A percentile compares a stretch with the other conserved stretches of the same genome.
Conservation (phyloP, 1,139 yeast species). For the Debaryomyces nepalensis region DNA sequence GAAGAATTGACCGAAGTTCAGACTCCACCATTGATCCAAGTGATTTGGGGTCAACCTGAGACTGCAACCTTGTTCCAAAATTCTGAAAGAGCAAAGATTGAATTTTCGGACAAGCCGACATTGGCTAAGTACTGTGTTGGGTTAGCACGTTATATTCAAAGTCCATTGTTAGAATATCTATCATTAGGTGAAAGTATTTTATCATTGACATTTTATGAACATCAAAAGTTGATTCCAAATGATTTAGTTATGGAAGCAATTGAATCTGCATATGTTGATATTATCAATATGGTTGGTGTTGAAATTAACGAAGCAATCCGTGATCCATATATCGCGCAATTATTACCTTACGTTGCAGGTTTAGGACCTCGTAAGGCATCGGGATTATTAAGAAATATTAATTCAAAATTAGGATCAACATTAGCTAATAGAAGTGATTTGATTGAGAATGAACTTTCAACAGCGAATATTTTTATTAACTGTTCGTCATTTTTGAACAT, state of each 20-base stretch:
- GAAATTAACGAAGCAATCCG: constrained; percentile 90
- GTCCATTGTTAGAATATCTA: constrained; percentile 87
- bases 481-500: constrained; percentile 90
- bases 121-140: constrained; percentile 87
- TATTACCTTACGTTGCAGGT: constrained; percentile 83
- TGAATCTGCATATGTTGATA: constrained; percentile 86
- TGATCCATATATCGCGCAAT: constrained; percentile 69
- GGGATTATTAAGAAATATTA: constrained; percentile 82
- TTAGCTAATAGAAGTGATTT: constrained; percentile 75
- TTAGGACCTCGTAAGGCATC: constrained; percentile 95
- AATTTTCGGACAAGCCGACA: constrained; percentile 86
- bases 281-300: constrained; percentile 88
- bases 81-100: constrained; percentile 74
- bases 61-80: constrained; percentile 88
- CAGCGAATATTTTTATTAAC: constrained; percentile 83
- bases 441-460: constrained; percentile 77
- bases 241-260: constrained; percentile 70
- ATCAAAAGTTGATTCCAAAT: constrained; percentile 71
- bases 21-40: constrained; percentile 52
- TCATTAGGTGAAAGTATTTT: constrained; percentile 75
- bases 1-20: constrained; percentile 47
- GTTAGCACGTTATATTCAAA: constrained; percentile 87
- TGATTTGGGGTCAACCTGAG: constrained; percentile 90
- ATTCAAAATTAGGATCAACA: constrained; percentile 67
- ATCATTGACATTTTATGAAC: constrained; percentile 73